These are phyloP conservation scores for Choiromyces venosus DNA, from an alignment of 495 filamentous ascomycete genomes.

Conservation along the genomic window DNA sequence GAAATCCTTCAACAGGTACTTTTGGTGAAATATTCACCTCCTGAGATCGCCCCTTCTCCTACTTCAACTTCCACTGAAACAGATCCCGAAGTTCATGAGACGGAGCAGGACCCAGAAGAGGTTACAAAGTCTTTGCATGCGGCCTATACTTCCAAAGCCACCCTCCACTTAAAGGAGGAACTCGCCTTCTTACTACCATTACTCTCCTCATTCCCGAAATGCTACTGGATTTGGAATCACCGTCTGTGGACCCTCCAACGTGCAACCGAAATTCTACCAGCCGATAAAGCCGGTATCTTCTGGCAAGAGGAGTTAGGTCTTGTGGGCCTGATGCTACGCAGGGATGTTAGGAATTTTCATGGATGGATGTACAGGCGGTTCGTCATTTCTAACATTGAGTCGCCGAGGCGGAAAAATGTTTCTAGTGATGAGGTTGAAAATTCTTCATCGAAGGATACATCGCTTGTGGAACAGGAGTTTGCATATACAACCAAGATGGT, in stretches of 20 bases:
- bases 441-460: not conserved
- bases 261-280: slow-evolving; percentile 57
- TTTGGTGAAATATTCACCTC: slow-evolving; percentile 43
- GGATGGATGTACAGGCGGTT: slow-evolving; percentile 88
- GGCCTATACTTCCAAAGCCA: slow-evolving; percentile 14
- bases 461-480: slow-evolving; percentile 72
- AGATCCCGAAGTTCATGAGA: slow-evolving; percentile 37
- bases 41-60: slow-evolving; percentile 19
- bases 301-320: slow-evolving; percentile 81
- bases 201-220: slow-evolving; percentile 81
- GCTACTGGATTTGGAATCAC: slow-evolving; percentile 99
- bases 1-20: slow-evolving; percentile 49
- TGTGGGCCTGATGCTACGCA: slow-evolving; percentile 74
- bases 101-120: slow-evolving; percentile 10
- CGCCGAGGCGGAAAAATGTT: slow-evolving; percentile 47
- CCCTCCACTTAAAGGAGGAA: slow-evolving; percentile 53
- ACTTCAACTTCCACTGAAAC: slow-evolving; percentile 22
- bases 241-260: slow-evolving; percentile 79
- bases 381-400: slow-evolving; percentile 66
- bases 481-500: slow-evolving; percentile 88
- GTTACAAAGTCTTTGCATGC: slow-evolving; percentile 34
- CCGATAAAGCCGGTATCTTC: slow-evolving; percentile 52
- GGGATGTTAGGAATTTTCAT: slow-evolving; percentile 90
- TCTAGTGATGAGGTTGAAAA: not conserved
- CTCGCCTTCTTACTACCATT: slow-evolving; percentile 76